Percentiles rank a stretch among this genome's conserved stretches.
These are phyloP conservation scores for Gonium pectorale DNA, from an alignment of 139 green algal species.

Conservation along the genomic window DNA sequence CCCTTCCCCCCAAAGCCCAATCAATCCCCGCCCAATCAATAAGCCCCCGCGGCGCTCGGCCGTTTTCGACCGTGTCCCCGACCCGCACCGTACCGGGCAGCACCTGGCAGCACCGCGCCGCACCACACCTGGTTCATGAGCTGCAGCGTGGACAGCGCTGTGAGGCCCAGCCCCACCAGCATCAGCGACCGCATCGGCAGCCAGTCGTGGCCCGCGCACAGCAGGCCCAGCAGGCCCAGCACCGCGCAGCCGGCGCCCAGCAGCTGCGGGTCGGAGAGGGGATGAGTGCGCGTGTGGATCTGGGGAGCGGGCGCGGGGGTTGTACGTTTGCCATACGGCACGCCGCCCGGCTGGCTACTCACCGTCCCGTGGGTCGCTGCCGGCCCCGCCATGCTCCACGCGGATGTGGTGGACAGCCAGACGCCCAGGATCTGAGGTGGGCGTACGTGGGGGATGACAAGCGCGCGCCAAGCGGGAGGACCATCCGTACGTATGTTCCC, in stretches of 20 bases:
- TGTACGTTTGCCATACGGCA: background rate
- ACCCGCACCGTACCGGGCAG: background rate
- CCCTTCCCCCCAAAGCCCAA: too few relatives aligned
- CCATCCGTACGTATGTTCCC: too few relatives aligned
- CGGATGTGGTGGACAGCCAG: slow-evolving; percentile 4
- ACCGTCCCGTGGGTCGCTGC: background rate
- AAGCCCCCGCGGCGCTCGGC: background rate
- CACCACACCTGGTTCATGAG: slow-evolving; percentile 36
- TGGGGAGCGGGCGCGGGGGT: too few relatives aligned
- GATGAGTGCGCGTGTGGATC: background rate
- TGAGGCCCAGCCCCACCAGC: slow-evolving; percentile 28
- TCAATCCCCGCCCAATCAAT: too few relatives aligned
- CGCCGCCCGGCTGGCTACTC: background rate
- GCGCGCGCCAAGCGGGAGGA: too few relatives aligned
- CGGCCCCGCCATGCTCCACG: background rate
- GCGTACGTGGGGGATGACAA: background rate
- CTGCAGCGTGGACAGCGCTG: slow-evolving; percentile 9
- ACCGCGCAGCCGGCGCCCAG: background rate
- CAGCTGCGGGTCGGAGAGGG: background rate
- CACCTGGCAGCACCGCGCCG: too few relatives aligned
- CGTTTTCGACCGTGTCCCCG: background rate
- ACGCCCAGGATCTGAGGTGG: slow-evolving; percentile 6
- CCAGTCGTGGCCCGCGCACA: background rate
- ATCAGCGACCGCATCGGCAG: slow-evolving; percentile 14
- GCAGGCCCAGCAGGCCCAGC: slow-evolving; percentile 8